Evolutionary conservation across 768 basidiomycete genomes (phyloP).

Genomic region (Xerocomellus intermedius): DNA sequence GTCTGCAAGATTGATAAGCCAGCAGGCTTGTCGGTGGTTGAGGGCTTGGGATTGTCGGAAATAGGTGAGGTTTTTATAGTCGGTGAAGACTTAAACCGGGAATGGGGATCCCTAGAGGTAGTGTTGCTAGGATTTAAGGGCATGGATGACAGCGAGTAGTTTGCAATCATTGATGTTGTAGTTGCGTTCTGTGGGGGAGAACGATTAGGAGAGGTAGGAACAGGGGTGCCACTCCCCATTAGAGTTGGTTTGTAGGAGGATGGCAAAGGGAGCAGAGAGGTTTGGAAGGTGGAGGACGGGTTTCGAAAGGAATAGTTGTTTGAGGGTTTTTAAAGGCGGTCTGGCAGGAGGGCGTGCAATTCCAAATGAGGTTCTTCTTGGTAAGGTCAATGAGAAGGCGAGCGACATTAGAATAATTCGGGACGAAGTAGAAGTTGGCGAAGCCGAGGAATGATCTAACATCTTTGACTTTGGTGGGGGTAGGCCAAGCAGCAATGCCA

Average conservation of each 20-base stretch:
- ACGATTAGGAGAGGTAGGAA: neutral
- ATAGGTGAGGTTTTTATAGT: constrained; percentile 25
- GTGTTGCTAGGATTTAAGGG: constrained; percentile 16
- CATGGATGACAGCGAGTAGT: neutral
- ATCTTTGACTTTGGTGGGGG: neutral
- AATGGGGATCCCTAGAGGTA: constrained; percentile 34
- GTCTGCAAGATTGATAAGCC: neutral
- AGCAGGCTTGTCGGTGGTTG: neutral
- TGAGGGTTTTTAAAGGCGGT: neutral
- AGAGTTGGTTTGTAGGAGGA: neutral
- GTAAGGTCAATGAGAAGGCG: constrained; percentile 11
- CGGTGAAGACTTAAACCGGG: constrained; percentile 33
- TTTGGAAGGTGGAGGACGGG: neutral
- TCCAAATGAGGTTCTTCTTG: neutral
- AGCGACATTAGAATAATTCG: constrained; percentile 32
- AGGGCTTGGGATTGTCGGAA: neutral
- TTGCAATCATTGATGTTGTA: constrained; percentile 44
- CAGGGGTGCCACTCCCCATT: too few species aligned
- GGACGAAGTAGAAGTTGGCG: constrained; percentile 23
- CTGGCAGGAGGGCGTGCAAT: neutral
- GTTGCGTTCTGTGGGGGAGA: constrained; percentile 38
- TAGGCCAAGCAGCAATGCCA: neutral
- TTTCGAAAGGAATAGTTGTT: neutral
- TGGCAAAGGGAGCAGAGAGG: neutral
- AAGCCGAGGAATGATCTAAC: too few species aligned